These are phyloP conservation scores for Viridothelium virens DNA, from an alignment of 495 filamentous ascomycete genomes.

Conservation along the genomic window DNA sequence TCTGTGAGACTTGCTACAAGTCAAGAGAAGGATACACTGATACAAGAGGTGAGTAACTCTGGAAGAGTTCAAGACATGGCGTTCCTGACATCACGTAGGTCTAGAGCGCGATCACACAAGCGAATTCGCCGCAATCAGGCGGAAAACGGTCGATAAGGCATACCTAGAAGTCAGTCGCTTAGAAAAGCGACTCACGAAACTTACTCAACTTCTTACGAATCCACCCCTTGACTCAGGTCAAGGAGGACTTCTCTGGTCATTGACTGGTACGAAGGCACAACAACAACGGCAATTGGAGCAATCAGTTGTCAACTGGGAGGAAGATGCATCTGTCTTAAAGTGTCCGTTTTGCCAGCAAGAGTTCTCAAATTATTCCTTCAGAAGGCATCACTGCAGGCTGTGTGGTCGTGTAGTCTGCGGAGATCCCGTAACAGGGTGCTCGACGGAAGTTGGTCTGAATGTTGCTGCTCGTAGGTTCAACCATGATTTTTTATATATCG, in stretches of 20 bases:
- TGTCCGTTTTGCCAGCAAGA: slow-evolving; percentile 95
- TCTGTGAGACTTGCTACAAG: slow-evolving; percentile 98
- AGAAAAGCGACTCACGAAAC: slow-evolving; percentile 83
- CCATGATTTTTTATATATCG: neutral
- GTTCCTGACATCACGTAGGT: slow-evolving; percentile 32
- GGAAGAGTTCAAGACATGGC: neutral
- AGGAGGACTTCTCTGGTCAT: slow-evolving; percentile 46
- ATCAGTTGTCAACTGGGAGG: slow-evolving; percentile 88
- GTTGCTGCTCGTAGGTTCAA: slow-evolving; percentile 57
- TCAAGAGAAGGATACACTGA: slow-evolving; percentile 93
- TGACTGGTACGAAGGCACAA: slow-evolving; percentile 51
- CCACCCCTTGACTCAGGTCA: slow-evolving; percentile 54
- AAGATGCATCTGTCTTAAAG: slow-evolving; percentile 67
- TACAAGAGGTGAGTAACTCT: slow-evolving; percentile 6
- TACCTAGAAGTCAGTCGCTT: slow-evolving; percentile 79
- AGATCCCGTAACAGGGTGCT: slow-evolving; percentile 75
- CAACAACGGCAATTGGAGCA: slow-evolving; percentile 77
- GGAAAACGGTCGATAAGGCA: slow-evolving; percentile 72
- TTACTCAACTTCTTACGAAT: slow-evolving; percentile 74
- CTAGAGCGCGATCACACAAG: slow-evolving; percentile 60
- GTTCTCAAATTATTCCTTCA: slow-evolving; percentile 79
- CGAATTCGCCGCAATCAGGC: slow-evolving; percentile 58
- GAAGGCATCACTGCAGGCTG: slow-evolving; percentile 88
- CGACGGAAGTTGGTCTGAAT: slow-evolving; percentile 70
- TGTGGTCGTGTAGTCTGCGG: slow-evolving; percentile 90